Evolutionary conservation across 176 grass and related monocot genomes (phyloP).

Genomic region (Aegilops longissima): DNA sequence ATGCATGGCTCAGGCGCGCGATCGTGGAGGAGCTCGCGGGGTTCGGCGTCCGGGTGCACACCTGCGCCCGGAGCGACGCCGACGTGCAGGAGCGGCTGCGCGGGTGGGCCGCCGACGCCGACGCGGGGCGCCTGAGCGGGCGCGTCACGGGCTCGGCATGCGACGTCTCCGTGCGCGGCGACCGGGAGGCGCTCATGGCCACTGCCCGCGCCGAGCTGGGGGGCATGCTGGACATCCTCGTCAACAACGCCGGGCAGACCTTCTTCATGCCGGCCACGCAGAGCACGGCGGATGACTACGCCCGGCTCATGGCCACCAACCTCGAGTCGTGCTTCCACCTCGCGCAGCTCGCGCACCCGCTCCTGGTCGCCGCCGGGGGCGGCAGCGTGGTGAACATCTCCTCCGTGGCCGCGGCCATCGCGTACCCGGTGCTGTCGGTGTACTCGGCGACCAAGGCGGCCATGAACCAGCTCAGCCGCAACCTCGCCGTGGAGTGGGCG

Average conservation of each 20-base stretch:
- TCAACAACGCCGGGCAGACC: constrained; percentile 52
- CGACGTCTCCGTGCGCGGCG: constrained; percentile 42
- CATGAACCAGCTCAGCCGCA: constrained; percentile 49
- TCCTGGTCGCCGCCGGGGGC: constrained; percentile 10
- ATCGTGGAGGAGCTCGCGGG: constrained; percentile 55
- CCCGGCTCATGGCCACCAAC: constrained; percentile 43
- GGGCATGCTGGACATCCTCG: constrained; percentile 48
- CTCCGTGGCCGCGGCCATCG: constrained; percentile 10
- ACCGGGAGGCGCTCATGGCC: constrained; percentile 44
- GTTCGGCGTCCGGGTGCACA: constrained; percentile 48
- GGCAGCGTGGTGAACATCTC: constrained; percentile 45
- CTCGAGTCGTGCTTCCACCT: constrained; percentile 57
- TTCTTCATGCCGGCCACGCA: background rate
- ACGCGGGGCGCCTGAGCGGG: background rate
- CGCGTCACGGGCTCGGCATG: constrained; percentile 40
- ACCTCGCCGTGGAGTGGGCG: constrained; percentile 44
- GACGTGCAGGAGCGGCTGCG: constrained; percentile 37
- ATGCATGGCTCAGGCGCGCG: constrained; percentile 16
- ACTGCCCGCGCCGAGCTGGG: constrained; percentile 25
- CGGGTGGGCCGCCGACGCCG: constrained; percentile 27
- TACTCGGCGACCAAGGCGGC: constrained; percentile 46
- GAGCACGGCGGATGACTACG: constrained; percentile 30
- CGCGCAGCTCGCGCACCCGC: constrained; percentile 47
- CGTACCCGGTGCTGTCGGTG: constrained; percentile 18
- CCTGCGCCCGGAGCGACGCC: constrained; percentile 35